Evolutionary conservation across 176 grass and related monocot species (phyloP), one percentile per base, ranked within the genome.

Genomic region (Oryza brachyantha): DNA sequence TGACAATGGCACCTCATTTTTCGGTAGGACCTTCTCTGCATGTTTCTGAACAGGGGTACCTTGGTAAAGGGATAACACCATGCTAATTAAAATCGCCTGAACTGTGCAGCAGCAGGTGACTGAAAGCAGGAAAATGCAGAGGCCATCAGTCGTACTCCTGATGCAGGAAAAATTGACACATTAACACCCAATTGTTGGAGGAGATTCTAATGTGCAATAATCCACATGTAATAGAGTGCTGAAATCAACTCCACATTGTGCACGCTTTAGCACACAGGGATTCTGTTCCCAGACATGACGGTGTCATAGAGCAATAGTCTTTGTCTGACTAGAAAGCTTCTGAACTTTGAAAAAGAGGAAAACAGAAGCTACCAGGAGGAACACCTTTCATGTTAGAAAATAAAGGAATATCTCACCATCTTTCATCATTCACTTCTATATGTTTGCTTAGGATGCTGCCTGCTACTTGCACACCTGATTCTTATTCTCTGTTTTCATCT

Each of bases 341-440:
- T 50, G 45, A 73, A 27, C n/a, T 57, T 57, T 13, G 29, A 25
- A 71, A 71, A 21, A 14, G 32, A 63, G 4, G 3, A 22, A 77
- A 48, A 3, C 4, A 50, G 68, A 64, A 73, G 39, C 19, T 35
- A 80, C 57, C 65, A 80, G 12, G 52, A 80, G 40, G 27, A 61
- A 70, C 25, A 1, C 79, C 27, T 81, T 81, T 73, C 35, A 31
- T 38, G 36, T 46, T 46, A 29, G 68, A 64, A 81, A 50, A 72
- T 40, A 48, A 63, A 72, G 57, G 40, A 48, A 81, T 64, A 28
- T 73, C 39, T 50, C 68, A 50, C 38, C 61, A 63, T 62, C 57
- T 81, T 73, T 26, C 68, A 73, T 81, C 68, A 62, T 73, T 73
- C 40, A 64, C 9, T 64, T 64, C 27, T 73, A 81, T 40, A 48